Evolutionary conservation across 1,284 basidiomycete species (phyloP).

Genomic region (Stereum hirsutum): DNA sequence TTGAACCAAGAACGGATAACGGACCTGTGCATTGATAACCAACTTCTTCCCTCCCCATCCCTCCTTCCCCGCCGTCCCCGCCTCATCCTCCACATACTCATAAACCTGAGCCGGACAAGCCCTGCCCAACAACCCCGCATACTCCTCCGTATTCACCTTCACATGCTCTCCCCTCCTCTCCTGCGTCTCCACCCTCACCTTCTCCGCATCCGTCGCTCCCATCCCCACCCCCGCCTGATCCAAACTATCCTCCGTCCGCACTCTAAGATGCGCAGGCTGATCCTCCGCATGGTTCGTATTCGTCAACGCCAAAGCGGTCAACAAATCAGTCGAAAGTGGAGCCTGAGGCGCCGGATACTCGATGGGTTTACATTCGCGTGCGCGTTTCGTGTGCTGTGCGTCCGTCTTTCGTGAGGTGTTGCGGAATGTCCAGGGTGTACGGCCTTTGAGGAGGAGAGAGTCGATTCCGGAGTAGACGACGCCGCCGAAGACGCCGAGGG

Average conservation of each 20-base stretch:
- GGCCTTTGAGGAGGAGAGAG: constrained; percentile 77
- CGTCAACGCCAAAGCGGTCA: constrained; percentile 87
- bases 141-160: constrained; percentile 69
- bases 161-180: constrained; percentile 60
- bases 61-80: constrained; percentile 27
- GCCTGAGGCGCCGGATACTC: constrained; percentile 88
- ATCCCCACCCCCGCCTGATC: too few relatives aligned
- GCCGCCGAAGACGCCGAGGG: constrained; percentile 83
- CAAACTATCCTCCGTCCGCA: constrained; percentile 47
- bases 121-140: constrained; percentile 79
- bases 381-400: constrained; percentile 64
- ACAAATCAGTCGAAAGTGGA: constrained; percentile 88
- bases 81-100: constrained; percentile 84
- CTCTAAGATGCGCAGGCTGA: constrained; percentile 84
- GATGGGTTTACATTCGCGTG: constrained; percentile 71
- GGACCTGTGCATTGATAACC: constrained; percentile 91
- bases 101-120: constrained; percentile 97
- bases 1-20: constrained; percentile 9
- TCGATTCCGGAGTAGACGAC: constrained; percentile 89
- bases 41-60: constrained; percentile 79
- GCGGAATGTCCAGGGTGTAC: constrained; percentile 89
- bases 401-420: constrained; percentile 52
- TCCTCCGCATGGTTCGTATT: constrained; percentile 97
- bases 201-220: too few relatives aligned
- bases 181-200: constrained; percentile 41